Conservation (phyloP, 2,329 filamentous ascomycete species). For the Herpotrichia juniperi region DNA sequence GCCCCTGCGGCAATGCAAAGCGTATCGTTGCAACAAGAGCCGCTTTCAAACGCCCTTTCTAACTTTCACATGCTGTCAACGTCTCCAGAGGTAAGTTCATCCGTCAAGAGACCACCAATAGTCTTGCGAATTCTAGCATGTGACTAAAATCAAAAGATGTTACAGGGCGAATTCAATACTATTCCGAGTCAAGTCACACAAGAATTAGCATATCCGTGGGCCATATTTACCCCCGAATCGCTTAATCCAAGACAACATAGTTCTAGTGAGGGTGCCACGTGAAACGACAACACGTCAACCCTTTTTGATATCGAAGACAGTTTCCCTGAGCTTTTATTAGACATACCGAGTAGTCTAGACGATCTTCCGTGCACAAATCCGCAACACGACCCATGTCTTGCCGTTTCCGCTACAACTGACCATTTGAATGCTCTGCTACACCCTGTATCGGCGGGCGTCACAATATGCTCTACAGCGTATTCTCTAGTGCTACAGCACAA, state of each 20-base stretch:
- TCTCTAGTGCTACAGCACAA: conserved; percentile 21
- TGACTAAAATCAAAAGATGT: conserved; percentile 3
- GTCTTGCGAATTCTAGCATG: no score
- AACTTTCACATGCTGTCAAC: neutral
- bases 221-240: no score
- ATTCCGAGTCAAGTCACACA: conserved; percentile 1
- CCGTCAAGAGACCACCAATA: neutral
- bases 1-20: neutral
- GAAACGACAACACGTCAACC: conserved; percentile 3
- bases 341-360: no score
- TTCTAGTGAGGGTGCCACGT: conserved; percentile 7
- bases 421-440: neutral
- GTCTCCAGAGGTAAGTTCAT: neutral
- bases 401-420: neutral
- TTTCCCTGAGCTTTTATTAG: neutral
- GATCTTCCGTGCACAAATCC: no score
- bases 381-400: no score
- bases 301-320: neutral
- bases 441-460: conserved; percentile 16
- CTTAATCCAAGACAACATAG: conserved; percentile 6
- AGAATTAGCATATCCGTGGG: no score
- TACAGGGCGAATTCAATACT: neutral
- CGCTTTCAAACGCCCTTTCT: neutral
- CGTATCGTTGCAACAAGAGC: neutral
- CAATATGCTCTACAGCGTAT: conserved; percentile 23